phyloP scores from a whole-genome alignment of 75 land plant species.

The Chamaecyparis obtusa region DNA sequence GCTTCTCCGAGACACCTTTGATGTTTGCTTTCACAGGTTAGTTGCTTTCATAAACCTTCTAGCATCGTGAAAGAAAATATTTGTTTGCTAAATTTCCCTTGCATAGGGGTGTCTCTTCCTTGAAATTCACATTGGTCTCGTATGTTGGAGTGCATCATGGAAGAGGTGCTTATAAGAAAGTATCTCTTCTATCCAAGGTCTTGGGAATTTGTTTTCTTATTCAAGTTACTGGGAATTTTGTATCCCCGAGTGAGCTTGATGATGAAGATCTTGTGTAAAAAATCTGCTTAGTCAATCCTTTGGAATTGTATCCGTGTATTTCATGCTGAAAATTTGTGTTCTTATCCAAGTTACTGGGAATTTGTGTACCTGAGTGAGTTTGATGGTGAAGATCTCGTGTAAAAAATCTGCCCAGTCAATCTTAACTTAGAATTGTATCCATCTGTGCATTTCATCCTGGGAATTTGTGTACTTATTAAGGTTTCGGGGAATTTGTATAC shows the following conservation, averaged over 20 bases:
- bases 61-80: neutral
- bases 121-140: neutral
- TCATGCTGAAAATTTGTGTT: neutral
- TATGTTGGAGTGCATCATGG: neutral
- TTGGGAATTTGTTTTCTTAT: neutral
- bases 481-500: no score
- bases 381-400: neutral
- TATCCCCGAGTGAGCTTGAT: neutral
- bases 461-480: neutral
- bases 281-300: no score
- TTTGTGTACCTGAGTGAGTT: neutral
- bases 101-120: neutral
- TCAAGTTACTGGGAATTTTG: no score
- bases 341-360: neutral
- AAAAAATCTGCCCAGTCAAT: no score
- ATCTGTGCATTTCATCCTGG: no score
- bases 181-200: neutral
- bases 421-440: no score
- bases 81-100: neutral
- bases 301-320: no score
- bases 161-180: neutral
- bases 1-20: constrained; percentile 78
- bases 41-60: neutral
- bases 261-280: neutral
- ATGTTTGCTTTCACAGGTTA: constrained; percentile 86